A percentile compares a stretch with the other conserved stretches of the same genome.
Conservation (phyloP, 371 early-diverging fungal genomes). For the Mucor sp. region DNA sequence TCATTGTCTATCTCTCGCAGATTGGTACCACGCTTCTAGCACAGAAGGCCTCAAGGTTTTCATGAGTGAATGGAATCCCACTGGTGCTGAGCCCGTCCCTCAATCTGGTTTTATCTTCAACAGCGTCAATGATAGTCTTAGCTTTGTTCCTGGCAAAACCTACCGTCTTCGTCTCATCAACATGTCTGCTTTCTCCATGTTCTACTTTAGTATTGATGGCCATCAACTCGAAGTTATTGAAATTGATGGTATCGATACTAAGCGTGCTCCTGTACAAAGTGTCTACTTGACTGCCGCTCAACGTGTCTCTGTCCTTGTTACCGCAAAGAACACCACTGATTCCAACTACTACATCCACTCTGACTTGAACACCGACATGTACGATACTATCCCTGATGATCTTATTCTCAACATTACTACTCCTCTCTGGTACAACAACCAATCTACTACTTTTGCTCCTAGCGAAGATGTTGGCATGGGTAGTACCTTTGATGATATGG, state of each 20-base stretch:
- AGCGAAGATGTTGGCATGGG: conserved; percentile 36
- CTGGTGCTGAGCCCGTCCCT: conserved; percentile 71
- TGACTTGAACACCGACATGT: conserved; percentile 79
- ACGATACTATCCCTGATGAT: conserved; percentile 62
- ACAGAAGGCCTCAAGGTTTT: conserved; percentile 39
- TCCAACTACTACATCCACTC: conserved; percentile 73
- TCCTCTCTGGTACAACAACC: conserved; percentile 55
- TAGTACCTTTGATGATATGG: conserved; percentile 54
- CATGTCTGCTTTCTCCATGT: conserved; percentile 75
- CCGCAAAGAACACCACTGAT: conserved; percentile 64
- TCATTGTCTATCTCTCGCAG: conserved; percentile 20
- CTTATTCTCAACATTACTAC: conserved; percentile 54
- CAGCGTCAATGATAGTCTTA: conserved; percentile 42
- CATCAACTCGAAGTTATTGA: conserved; percentile 82
- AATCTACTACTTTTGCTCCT: conserved; percentile 36
- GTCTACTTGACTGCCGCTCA: conserved; percentile 70
- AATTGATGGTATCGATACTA: conserved; percentile 73
- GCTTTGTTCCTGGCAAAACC: conserved; percentile 73
- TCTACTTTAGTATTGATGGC: conserved; percentile 77
- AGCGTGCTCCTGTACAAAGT: conserved; percentile 56
- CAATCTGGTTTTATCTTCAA: conserved; percentile 60
- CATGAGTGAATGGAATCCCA: conserved; percentile 61
- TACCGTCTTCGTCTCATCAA: conserved; percentile 86
- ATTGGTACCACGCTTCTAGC: conserved; percentile 70
- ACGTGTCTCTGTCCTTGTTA: conserved; percentile 73